Percentiles rank a stretch among this genome's conserved stretches.
phyloP scores from a whole-genome alignment of 345 rosid genomes.

The Firmiana major region DNA sequence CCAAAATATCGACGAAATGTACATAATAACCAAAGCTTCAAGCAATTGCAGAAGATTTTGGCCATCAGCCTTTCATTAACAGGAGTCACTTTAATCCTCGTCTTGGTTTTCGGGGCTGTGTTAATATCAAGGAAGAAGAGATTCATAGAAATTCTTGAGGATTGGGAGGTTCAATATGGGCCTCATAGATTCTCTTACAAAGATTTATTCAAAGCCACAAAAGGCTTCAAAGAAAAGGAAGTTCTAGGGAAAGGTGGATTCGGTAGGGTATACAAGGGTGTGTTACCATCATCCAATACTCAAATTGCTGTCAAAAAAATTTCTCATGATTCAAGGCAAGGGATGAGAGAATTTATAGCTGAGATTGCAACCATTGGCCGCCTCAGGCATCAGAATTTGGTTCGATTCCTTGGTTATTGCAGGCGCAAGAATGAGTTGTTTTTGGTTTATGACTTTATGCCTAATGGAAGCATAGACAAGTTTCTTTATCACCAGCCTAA shows the following conservation, averaged over 20 bases:
- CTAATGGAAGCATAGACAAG: not conserved
- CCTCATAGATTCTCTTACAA: constrained; percentile 29
- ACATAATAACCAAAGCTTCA: not conserved
- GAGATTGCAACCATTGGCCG: constrained; percentile 43
- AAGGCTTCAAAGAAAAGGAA: constrained; percentile 26
- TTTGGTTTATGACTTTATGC: not conserved
- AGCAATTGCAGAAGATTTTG: not conserved
- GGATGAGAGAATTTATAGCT: constrained; percentile 42
- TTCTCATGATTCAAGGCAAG: constrained; percentile 40
- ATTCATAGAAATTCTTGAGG: constrained; percentile 54
- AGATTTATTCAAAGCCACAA: not conserved
- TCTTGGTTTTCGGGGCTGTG: constrained; percentile 16
- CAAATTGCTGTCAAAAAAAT: constrained; percentile 57
- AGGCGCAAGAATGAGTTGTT: not conserved
- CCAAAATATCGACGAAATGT: constrained; percentile 37
- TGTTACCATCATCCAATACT: constrained; percentile 32
- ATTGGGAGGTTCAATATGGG: constrained; percentile 56
- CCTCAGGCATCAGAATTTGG: constrained; percentile 24
- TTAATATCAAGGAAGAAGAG: constrained; percentile 19
- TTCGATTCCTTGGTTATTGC: not conserved
- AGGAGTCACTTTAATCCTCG: constrained; percentile 10
- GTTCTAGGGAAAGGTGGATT: constrained; percentile 48
- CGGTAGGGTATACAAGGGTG: constrained; percentile 56
- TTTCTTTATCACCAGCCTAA: not conserved
- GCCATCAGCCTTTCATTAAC: not conserved